Percentiles rank a stretch among this genome's conserved stretches.
These are phyloP conservation scores for Chrysoporthe austroafricana DNA, from an alignment of 2,329 filamentous ascomycete species.

Conservation along the genomic window DNA sequence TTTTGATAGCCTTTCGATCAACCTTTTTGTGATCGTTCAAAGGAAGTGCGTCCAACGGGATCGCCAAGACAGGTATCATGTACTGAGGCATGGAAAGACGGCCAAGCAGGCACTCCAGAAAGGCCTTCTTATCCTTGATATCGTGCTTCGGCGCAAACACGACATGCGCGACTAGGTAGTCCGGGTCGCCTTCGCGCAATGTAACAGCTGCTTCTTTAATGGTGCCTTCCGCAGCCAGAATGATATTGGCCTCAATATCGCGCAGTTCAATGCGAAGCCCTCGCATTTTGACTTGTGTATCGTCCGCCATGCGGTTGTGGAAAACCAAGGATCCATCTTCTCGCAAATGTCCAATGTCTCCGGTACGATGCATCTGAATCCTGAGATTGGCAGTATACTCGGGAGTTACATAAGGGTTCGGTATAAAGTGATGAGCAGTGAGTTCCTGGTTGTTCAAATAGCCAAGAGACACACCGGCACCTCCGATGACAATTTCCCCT, in stretches of 20 bases:
- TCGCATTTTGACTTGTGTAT: conserved; percentile 51
- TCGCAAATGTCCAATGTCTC: conserved; percentile 43
- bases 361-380: conserved; percentile 44
- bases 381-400: conserved; percentile 20
- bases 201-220: conserved; percentile 15
- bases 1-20: conserved; percentile 36
- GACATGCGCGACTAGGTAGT: conserved; percentile 19
- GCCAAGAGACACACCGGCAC: conserved; percentile 44
- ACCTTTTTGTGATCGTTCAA: conserved; percentile 38
- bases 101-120: conserved; percentile 28
- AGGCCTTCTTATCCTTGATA: not conserved
- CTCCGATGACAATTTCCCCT: conserved; percentile 47
- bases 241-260: conserved; percentile 34
- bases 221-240: not conserved
- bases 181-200: not conserved
- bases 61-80: conserved; percentile 39
- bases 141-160: not conserved
- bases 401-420: conserved; percentile 19
- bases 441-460: conserved; percentile 41
- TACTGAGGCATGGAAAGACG: conserved; percentile 38
- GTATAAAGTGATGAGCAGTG: not conserved
- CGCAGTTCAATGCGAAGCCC: conserved; percentile 38
- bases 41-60: conserved; percentile 38
- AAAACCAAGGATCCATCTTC: conserved; percentile 41
- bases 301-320: conserved; percentile 44